Conservation (phyloP, 176 grass and related monocot genomes). For the Eleusine indica region DNA sequence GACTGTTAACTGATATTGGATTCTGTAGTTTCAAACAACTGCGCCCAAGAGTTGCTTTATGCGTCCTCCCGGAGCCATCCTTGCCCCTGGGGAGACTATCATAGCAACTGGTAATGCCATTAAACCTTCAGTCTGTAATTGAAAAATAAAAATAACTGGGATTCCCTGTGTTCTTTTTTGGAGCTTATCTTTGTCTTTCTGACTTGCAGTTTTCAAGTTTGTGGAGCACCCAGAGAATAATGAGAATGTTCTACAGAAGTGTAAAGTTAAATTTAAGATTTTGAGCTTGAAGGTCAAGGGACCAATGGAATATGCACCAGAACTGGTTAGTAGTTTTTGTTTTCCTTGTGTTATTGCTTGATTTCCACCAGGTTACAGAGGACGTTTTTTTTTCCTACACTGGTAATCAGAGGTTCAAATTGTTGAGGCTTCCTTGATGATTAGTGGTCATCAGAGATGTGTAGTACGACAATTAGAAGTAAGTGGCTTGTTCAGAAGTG, state of each 20-base stretch:
- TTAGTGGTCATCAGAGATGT: conserved; percentile 21
- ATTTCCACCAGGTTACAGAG: conserved; percentile 13
- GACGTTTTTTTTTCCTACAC: conserved; percentile 4
- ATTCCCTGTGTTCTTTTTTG: conserved; percentile 30
- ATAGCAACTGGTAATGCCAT: conserved; percentile 80
- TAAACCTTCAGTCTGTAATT: conserved; percentile 32
- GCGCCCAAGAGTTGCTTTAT: conserved; percentile 98
- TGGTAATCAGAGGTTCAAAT: background rate
- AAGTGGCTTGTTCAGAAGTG: background rate
- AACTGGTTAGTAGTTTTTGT: conserved; percentile 58
- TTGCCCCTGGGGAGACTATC: conserved; percentile 92
- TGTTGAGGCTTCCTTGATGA: background rate
- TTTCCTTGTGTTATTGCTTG: background rate
- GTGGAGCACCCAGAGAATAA: conserved; percentile 98
- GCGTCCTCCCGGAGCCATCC: conserved; percentile 94
- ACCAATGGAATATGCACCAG: conserved; percentile 93
- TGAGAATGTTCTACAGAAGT: conserved; percentile 81
- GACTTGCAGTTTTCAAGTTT: conserved; percentile 91
- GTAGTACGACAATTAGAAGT: background rate
- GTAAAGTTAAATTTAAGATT: conserved; percentile 98
- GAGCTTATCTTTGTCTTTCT: conserved; percentile 35
- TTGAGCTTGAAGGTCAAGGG: conserved; percentile 98
- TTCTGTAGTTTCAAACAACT: conserved; percentile 96
- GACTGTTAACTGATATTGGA: conserved; percentile 38
- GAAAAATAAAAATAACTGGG: conserved; percentile 2